Base-by-base conservation (phyloP, 495 filamentous ascomycete genomes). In the Letharia columbiana region DNA sequence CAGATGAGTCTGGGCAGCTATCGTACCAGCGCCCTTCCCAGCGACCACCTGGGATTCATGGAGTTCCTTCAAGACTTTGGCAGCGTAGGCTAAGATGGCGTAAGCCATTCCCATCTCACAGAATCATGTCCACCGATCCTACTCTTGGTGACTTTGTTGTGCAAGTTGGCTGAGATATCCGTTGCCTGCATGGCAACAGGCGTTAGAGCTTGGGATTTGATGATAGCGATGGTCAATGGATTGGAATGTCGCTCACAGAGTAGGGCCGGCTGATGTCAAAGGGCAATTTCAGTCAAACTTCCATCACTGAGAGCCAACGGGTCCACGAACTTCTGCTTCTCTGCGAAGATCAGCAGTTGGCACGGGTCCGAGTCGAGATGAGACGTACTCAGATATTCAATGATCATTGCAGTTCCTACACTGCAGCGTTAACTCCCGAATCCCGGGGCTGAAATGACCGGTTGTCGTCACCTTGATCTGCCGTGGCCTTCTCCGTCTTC, bases 81-180 rank as follows among this genome's bases (percentile, higher is more conserved):
- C 79, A n/a, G 87, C 81, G 57, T 83, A 77, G 11, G 85, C 82
- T 84, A 52, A 17, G 45, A 49, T 35, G 45, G 17, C 15, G 39
- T 71, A 23, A 72, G 70, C 57, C 18, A 31, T 47, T 63, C 18
- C 37, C 58, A 23, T 57, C 54, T 20, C 33, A 57, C n/a, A 20
- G 6, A 17, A 8, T 57, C 33, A 37, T 10, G 15, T 20, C 37
- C 54, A 37, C 33, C 28, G 12, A 23, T 31, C 71, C 67, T 67
- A 83, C 84, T 73, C 74, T 90, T 90, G 33, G 83, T 84, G 62
- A 90, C 83, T 71, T 83, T 84, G 68, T 87, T 86, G 71, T 88
- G 84, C 37, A 90, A 76, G 73, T 90, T 89, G 31, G 81, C 78
- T 42, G 82, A 86, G 59, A 89, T 77, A 45, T 90, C 87, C 33